Base-by-base conservation (phyloP, 2,329 filamentous ascomycete species). In the Cladosporium sp. region DNA sequence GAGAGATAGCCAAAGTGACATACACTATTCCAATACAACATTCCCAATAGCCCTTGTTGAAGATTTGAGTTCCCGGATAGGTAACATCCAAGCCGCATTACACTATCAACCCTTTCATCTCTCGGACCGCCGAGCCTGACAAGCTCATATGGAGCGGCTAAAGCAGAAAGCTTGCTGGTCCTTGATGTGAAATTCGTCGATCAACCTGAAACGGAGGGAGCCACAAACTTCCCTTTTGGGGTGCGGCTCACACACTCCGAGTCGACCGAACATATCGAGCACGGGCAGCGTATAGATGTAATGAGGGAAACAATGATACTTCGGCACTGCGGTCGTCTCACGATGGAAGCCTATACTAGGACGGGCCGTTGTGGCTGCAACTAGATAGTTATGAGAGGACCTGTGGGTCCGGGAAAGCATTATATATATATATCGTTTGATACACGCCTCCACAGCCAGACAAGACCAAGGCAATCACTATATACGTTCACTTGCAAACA, bases 401-500 rank as follows among this genome's bases (percentile, higher is more conserved):
- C 1, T 8, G 2, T 6, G 6, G 20, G 19, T 10, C 13, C 6
- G 10, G 12, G 5, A 37, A 20, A 13, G 1, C 2, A 24, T 6
- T 37, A 35, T 32, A 9, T 45, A 25, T 24, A 36, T 20, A 3
- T 37, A 19, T 28, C 6, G 25, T 12, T n/a, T n/a, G n/a, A n/a
- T 10, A 8, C 2, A 7, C 19, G 19, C 39, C 10, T 12, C 13
- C 3, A 32, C 8, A 9, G 9, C 4, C 9, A 32, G 9, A 10
- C 8, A 5, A 9, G 8, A 7, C 28, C 2, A 9, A 44, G 2
- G 9, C 17, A 35, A n/a, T 1, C 22, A 19, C 17, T 40, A 1
- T 2, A 45, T 24, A n/a, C 19, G n/a, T 22, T 8, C 4, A 34
- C 4, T 13, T 34, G 42, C 40, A 60, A 71, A 35, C 28, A 80